Conservation (phyloP, 2,329 filamentous ascomycete species). For the Plenodomus lindquistii region DNA sequence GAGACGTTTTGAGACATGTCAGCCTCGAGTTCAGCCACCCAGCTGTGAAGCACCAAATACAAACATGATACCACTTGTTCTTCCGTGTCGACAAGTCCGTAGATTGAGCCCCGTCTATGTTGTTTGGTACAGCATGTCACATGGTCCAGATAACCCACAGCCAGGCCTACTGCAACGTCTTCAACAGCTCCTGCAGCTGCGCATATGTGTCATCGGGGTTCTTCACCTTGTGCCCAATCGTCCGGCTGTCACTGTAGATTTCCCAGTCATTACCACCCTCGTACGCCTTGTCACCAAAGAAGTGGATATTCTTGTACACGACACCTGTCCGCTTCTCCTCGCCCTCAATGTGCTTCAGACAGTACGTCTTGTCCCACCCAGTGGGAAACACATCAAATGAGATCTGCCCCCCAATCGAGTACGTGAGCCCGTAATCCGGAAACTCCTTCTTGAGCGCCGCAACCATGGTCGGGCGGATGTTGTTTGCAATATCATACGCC, state of each 20-base stretch:
- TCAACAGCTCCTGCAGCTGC: conserved; percentile 79
- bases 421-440: conserved; percentile 82
- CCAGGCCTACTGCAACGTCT: conserved; percentile 22
- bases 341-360: conserved; percentile 80
- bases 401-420: conserved; percentile 94
- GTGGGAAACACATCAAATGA: conserved; percentile 97
- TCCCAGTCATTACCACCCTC: conserved; percentile 94
- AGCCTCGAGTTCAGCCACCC: too few species aligned
- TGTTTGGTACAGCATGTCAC: too few species aligned
- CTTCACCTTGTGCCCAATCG: conserved; percentile 81
- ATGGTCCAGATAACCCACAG: neutral
- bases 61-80: too few species aligned
- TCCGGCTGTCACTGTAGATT: conserved; percentile 82
- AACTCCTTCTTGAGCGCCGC: conserved; percentile 78
- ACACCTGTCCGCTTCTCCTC: conserved; percentile 72
- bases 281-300: conserved; percentile 96
- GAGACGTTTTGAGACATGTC: neutral
- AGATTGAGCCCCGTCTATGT: too few species aligned
- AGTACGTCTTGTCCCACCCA: conserved; percentile 99
- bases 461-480: conserved; percentile 77
- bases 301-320: conserved; percentile 86
- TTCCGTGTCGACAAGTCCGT: too few species aligned
- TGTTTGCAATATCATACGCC: conserved; percentile 75
- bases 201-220: conserved; percentile 80
- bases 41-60: too few species aligned